Evolutionary conservation across 2,329 filamentous ascomycete species (phyloP), one percentile per base, ranked within the genome.

Genomic region (Fusarium pseudocircinatum): DNA sequence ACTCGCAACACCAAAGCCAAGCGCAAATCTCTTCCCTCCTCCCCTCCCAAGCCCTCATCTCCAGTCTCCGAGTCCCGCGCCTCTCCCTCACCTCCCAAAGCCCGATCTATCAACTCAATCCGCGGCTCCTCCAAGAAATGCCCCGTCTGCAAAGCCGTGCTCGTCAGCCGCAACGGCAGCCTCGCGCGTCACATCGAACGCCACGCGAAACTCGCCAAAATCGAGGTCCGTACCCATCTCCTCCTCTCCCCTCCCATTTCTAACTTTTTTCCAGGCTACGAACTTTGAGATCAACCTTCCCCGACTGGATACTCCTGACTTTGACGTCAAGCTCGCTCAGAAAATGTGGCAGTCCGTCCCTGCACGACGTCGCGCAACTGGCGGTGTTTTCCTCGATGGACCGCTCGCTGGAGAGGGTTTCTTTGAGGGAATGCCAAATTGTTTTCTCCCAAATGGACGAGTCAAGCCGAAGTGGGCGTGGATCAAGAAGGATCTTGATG

Each of bases 271-370:
- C 6, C 4, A 74, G 70, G 37, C 59, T 12, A 18, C 28, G 11
- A 73, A 73, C 22, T 15, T 40, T 9, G 10, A 57, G 6, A 20
- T 56, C 14, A 46, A 63, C 1, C 40, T 64, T 4, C 11, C n/a
- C 5, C 44, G 34, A 15, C 8, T 26, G 18, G 30, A 53, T 2
- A 26, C 39, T 2, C 43, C 67, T 1, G 37, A 73, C 4, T 44
- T 60, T 12, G 49, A 68, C 18, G 20, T 71, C 24, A 30, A 40
- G 24, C 54, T 49, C 37, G 70, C 63, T 0, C 54, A 57, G 30
- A 42, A 74, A 18, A 64, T 73, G 58, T 73, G 50, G 49, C 40
- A 54, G 13, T 73, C 70, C 0, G 56, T 66, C 1, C 70, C 70
- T 6, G 70, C 70, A 11, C 60, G 49, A 34, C 32, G 39, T 13